These are phyloP conservation scores for Globisporangium okanoganense DNA, from an alignment of 352 stramenopile species.

Conservation along the genomic window DNA sequence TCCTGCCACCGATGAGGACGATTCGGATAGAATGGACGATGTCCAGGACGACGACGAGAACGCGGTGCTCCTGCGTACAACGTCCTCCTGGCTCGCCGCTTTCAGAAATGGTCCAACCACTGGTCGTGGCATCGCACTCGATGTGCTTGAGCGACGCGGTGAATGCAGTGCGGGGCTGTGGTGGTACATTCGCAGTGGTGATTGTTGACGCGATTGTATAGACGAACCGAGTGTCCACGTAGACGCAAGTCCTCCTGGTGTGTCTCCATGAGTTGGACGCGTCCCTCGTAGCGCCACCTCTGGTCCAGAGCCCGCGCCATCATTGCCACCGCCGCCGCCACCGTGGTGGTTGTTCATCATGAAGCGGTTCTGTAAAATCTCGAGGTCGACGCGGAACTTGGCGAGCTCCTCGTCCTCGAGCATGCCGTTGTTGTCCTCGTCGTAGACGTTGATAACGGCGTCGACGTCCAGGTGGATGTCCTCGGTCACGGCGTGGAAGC, in stretches of 20 bases:
- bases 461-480: slow-evolving; percentile 74
- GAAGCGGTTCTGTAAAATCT: slow-evolving; percentile 68
- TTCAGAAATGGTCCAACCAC: neutral
- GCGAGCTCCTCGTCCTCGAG: slow-evolving; percentile 73
- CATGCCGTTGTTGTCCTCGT: slow-evolving; percentile 73
- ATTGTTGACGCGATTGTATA: neutral
- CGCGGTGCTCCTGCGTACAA: neutral
- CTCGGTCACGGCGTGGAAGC: slow-evolving; percentile 70
- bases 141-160: neutral
- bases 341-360: slow-evolving; percentile 29
- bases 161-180: neutral
- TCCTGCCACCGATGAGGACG: neutral
- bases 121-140: neutral
- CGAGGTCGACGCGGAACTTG: slow-evolving; percentile 64
- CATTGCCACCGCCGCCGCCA: neutral
- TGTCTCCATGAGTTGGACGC: neutral
- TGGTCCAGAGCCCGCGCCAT: neutral
- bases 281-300: neutral
- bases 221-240: slow-evolving; percentile 3
- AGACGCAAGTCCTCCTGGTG: neutral
- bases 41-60: neutral
- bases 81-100: neutral
- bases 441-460: slow-evolving; percentile 78
- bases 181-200: neutral
- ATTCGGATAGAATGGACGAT: neutral